phyloP scores from a whole-genome alignment of 1,139 yeast species.

The Casaregolazyma lundiana region DNA sequence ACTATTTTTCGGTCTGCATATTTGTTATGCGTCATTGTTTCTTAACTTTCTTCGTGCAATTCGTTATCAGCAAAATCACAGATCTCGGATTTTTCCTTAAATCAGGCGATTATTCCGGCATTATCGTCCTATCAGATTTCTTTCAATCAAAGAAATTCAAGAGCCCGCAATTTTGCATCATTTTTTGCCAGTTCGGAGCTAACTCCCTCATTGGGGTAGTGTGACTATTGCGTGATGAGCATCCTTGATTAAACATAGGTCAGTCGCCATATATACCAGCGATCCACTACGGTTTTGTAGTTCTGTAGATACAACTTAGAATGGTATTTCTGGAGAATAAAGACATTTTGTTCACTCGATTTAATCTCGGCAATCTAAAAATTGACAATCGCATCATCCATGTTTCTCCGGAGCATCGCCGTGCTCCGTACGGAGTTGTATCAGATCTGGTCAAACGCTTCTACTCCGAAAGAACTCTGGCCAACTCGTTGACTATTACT shows the following conservation, averaged over 20 bases:
- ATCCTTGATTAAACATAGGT: not conserved
- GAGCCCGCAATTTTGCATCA: not conserved
- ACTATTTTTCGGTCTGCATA: not conserved
- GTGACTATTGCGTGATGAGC: slow-evolving; percentile 1
- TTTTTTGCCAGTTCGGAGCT: not conserved
- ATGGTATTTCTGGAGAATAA: slow-evolving; percentile 6
- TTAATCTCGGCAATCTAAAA: slow-evolving; percentile 7
- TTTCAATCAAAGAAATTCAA: not conserved
- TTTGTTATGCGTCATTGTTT: not conserved
- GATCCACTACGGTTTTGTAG: not conserved
- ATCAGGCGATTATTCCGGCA: not conserved
- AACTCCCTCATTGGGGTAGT: not conserved
- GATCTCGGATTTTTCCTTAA: not conserved
- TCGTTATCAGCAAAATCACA: too few relatives aligned
- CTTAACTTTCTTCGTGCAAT: not conserved
- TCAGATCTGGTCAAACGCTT: slow-evolving; percentile 30
- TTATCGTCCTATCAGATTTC: not conserved
- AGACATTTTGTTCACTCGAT: slow-evolving; percentile 2
- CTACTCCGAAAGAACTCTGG: slow-evolving; percentile 45
- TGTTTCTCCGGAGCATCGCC: slow-evolving; percentile 50
- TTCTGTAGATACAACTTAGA: not conserved
- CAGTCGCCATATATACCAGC: not conserved
- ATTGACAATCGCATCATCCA: slow-evolving; percentile 40
- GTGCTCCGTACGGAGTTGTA: slow-evolving; percentile 24
- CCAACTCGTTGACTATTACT: slow-evolving; percentile 43